Base-by-base conservation (phyloP, 257 asterid species). In the Prunella vulgaris region DNA sequence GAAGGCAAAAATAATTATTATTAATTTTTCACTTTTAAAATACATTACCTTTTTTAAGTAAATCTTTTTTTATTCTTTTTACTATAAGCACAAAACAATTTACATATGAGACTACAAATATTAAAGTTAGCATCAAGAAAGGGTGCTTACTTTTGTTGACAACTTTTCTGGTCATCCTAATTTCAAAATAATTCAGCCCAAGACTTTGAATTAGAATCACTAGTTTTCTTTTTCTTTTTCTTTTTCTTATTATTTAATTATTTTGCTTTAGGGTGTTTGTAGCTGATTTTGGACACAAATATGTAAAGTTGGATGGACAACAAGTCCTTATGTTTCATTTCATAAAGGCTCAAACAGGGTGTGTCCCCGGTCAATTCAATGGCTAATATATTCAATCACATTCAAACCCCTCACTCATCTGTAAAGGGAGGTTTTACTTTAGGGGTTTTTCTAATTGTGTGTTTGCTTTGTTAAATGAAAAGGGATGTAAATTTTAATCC, bases 281-380 rank as follows among this genome's bases (percentile, higher is more conserved):
- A 38, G 18, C 70, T 60, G 48, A 72, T 68, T 52, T 68, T 68
- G 70, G 52, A 65, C 60, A 59, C 74, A 78, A 51, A 33, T 15
- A 22, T 58, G 21, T 28, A 74, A 59, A 69, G 74, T 49, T 59
- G 58, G 72, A 18, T 62, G 60, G 42, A 63, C 68, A 44, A 48
- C 10, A 59, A 59, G 13, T 60, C 28, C 14, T 30, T n/a, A 78
- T 78, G 82, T 69, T 57, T n/a, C n/a, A n/a, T n/a, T n/a, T 51
- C 82, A 57, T 35, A 51, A 54, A 62, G 77, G 59, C 63, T 28
- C 49, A 66, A 66, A 65, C 71, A 66, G 44, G 18, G 0, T 59
- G 70, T 56, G 27, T 25, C 63, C 48, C 56, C 68, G 62, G 64
- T 46, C 68, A 30, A 64, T 63, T 62, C 38, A 24, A 33, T 33